Evolutionary conservation across 1,284 basidiomycete species (phyloP).

Genomic region (Sphaerobolus stellatus): DNA sequence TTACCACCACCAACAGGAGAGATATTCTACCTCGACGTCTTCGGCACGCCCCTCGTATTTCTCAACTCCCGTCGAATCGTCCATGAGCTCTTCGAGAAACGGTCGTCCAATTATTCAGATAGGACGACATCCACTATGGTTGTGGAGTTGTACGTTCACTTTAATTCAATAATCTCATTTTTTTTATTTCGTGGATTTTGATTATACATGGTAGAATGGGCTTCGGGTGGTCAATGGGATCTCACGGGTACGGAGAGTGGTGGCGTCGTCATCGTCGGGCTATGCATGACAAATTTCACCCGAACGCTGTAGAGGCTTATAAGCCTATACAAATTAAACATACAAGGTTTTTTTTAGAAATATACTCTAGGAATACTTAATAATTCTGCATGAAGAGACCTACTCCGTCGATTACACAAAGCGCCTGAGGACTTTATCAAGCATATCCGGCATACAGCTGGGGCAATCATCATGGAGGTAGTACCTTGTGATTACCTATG

Average conservation of each 20-base stretch:
- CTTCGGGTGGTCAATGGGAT: not conserved
- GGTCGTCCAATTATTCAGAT: not conserved
- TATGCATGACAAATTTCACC: constrained; percentile 32
- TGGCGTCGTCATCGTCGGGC: constrained; percentile 30
- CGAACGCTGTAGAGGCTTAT: constrained; percentile 17
- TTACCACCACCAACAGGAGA: too few relatives aligned
- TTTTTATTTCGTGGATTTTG: not conserved
- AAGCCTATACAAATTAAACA: constrained; percentile 23
- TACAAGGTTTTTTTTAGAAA: constrained; percentile 15
- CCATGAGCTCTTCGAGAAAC: not conserved
- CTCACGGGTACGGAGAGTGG: constrained; percentile 25
- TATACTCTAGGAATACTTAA: not conserved
- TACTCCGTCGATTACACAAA: constrained; percentile 32
- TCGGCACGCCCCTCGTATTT: not conserved
- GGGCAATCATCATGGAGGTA: constrained; percentile 13
- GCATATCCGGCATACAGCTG: constrained; percentile 27
- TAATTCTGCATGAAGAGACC: not conserved
- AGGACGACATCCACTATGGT: not conserved
- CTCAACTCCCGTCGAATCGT: not conserved
- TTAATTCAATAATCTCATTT: not conserved
- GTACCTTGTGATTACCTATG: too few relatives aligned
- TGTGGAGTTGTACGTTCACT: not conserved
- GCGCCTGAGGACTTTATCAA: constrained; percentile 30
- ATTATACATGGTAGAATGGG: not conserved
- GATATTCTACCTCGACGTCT: not conserved